Evolutionary conservation across 345 rosid species (phyloP).

Genomic region (Jatropha curcas): DNA sequence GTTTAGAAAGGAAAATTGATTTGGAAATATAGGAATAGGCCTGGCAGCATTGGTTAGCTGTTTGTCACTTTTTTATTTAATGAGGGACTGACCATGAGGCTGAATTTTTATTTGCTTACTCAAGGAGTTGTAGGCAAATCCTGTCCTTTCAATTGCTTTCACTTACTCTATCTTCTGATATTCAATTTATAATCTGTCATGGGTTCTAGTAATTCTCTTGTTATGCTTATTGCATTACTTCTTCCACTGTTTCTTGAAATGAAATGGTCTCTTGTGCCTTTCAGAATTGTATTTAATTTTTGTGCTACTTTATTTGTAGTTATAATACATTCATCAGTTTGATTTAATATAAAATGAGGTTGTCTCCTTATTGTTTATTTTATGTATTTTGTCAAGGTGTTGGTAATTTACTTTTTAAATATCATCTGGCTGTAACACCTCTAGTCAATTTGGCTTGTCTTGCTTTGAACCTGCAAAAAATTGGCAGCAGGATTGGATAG

Average conservation of each 20-base stretch:
- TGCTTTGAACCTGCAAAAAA: slow-evolving; percentile 7
- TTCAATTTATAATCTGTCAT: not conserved
- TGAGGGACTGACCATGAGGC: no score
- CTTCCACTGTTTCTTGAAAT: not conserved
- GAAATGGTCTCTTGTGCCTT: not conserved
- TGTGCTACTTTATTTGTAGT: not conserved
- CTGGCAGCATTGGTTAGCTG: no score
- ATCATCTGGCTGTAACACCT: not conserved
- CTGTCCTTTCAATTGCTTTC: not conserved
- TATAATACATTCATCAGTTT: not conserved
- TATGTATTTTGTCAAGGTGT: not conserved
- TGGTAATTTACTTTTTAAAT: not conserved
- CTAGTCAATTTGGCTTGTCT: not conserved
- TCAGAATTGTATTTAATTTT: no score
- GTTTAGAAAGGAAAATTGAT: no score
- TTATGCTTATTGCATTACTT: no score
- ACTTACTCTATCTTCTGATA: not conserved
- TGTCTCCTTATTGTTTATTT: not conserved
- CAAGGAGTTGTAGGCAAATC: not conserved
- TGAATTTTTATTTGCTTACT: no score
- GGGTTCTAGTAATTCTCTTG: not conserved
- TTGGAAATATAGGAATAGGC: no score
- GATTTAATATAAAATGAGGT: not conserved
- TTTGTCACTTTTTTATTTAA: no score
- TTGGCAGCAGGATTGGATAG: slow-evolving; percentile 70